Conservation (phyloP, 164 flowering plant genomes). For the Stephania yunnanensis region DNA sequence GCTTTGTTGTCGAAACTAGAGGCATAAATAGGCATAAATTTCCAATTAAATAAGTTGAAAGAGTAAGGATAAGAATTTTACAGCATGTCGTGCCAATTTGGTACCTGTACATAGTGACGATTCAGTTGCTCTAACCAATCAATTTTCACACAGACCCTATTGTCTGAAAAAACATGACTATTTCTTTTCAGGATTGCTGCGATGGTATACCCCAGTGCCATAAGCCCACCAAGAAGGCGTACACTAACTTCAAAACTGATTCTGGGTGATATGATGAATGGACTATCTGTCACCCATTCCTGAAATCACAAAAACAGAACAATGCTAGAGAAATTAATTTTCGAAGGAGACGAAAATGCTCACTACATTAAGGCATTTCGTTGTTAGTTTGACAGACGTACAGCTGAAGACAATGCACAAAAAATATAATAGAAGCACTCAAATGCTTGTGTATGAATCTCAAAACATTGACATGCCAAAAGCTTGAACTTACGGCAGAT, state of each 20-base stretch:
- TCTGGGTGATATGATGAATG: slow-evolving; percentile 95
- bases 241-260: slow-evolving; percentile 97
- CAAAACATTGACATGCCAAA: not conserved
- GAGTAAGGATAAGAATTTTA: not conserved
- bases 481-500: not conserved
- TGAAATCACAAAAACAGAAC: slow-evolving; percentile 29
- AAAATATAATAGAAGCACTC: not conserved
- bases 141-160: slow-evolving; percentile 75
- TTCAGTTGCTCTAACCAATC: slow-evolving; percentile 94
- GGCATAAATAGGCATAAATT: not conserved
- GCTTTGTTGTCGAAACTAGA: not conserved
- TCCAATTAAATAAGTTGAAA: not conserved
- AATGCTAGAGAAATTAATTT: not conserved
- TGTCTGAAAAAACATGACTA: slow-evolving; percentile 83
- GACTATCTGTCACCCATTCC: slow-evolving; percentile 96
- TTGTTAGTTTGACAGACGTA: not conserved
- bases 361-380: not conserved
- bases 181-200: slow-evolving; percentile 89
- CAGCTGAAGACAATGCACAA: not conserved
- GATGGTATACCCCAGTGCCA: slow-evolving; percentile 98
- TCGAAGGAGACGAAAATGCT: not conserved
- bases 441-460: not conserved
- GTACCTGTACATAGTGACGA: slow-evolving; percentile 87
- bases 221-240: slow-evolving; percentile 94
- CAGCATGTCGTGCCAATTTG: not conserved